These are phyloP conservation scores for Clarireedia homoeocarpa DNA, from an alignment of 2,329 filamentous ascomycete genomes.

Conservation along the genomic window DNA sequence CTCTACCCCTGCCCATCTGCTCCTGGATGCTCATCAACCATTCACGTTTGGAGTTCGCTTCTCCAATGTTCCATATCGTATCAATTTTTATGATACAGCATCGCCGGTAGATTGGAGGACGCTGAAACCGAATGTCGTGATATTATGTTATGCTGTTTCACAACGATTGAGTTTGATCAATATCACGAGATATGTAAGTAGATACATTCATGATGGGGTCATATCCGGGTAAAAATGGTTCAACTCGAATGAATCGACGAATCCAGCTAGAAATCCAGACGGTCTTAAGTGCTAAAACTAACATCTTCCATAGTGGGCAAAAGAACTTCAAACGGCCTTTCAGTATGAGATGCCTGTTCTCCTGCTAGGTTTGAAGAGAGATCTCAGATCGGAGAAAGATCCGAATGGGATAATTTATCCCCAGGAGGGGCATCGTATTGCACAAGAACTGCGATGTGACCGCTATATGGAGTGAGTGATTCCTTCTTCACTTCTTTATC, in stretches of 20 bases:
- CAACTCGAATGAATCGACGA: too few relatives aligned
- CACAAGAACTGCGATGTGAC: slow-evolving; percentile 52
- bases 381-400: slow-evolving; percentile 47
- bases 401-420: slow-evolving; percentile 54
- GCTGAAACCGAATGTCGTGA: slow-evolving; percentile 49
- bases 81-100: slow-evolving; percentile 54
- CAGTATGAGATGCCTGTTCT: slow-evolving; percentile 44
- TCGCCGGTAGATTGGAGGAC: slow-evolving; percentile 51
- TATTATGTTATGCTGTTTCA: slow-evolving; percentile 56
- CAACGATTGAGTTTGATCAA: slow-evolving; percentile 50
- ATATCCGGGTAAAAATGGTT: not conserved
- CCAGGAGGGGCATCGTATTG: slow-evolving; percentile 49
- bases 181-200: slow-evolving; percentile 45
- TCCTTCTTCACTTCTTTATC: not conserved
- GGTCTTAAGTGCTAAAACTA: not conserved
- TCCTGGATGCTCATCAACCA: slow-evolving; percentile 52
- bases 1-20: slow-evolving; percentile 27
- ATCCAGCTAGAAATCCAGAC: not conserved
- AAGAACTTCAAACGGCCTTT: slow-evolving; percentile 44
- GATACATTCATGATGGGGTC: not conserved
- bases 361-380: slow-evolving; percentile 52
- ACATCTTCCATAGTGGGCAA: slow-evolving; percentile 42
- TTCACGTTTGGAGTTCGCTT: slow-evolving; percentile 48
- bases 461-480: slow-evolving; percentile 50
- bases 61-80: slow-evolving; percentile 39